These are phyloP conservation scores for Xylaria sp. DNA, from an alignment of 2,329 filamentous ascomycete genomes.

Conservation along the genomic window DNA sequence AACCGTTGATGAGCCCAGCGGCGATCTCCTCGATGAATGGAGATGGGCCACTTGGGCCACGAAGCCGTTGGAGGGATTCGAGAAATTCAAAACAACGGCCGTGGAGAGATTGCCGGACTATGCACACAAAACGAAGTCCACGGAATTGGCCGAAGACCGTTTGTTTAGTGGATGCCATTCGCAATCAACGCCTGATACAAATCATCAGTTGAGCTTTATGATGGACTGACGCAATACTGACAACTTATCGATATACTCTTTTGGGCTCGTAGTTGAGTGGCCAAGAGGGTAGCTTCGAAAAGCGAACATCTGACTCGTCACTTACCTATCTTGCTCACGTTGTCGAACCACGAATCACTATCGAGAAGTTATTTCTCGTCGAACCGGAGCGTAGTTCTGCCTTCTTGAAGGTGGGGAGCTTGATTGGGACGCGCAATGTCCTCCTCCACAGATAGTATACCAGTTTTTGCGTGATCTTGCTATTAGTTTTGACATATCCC, in stretches of 20 bases:
- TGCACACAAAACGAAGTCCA: neutral
- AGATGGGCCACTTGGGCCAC: neutral
- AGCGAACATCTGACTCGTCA: slow-evolving; percentile 24
- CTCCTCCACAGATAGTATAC: slow-evolving; percentile 88
- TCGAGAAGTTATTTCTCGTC: slow-evolving; percentile 89
- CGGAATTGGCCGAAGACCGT: slow-evolving; percentile 26
- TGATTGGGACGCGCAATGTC: slow-evolving; percentile 39
- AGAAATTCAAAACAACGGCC: slow-evolving; percentile 24
- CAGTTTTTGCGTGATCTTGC: slow-evolving; percentile 83
- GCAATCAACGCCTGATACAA: slow-evolving; percentile 16
- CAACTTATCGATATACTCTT: slow-evolving; percentile 20
- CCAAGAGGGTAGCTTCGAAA: slow-evolving; percentile 1
- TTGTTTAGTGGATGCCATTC: slow-evolving; percentile 7
- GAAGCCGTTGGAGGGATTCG: slow-evolving; percentile 17
- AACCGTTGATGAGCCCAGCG: slow-evolving; percentile 25
- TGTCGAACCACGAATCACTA: slow-evolving; percentile 65
- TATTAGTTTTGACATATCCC: slow-evolving; percentile 73
- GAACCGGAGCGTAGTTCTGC: slow-evolving; percentile 78
- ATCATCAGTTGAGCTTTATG: slow-evolving; percentile 10
- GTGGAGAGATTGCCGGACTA: slow-evolving; percentile 19
- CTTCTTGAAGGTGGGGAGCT: slow-evolving; percentile 68
- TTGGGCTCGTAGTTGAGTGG: slow-evolving; percentile 5
- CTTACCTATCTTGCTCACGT: slow-evolving; percentile 26
- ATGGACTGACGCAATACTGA: slow-evolving; percentile 25
- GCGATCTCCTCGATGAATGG: slow-evolving; percentile 28